Base-by-base conservation (phyloP, 2,329 filamentous ascomycete species). In the Arthrobotrys sinensis region DNA sequence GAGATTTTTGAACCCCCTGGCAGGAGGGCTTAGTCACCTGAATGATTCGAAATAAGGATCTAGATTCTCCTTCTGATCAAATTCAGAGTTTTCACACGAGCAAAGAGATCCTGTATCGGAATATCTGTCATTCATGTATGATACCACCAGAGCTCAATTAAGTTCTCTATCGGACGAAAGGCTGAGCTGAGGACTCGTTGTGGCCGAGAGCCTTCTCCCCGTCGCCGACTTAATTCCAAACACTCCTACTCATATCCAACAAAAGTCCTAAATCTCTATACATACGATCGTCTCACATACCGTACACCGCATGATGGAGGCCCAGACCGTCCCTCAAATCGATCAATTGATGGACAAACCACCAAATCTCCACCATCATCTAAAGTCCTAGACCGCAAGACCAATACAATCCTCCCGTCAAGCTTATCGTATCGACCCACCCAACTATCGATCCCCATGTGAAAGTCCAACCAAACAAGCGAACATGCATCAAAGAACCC, bases 11-110 rank as follows among this genome's bases (percentile, higher is more conserved):
- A 21, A 53, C 24, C 12, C 50, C 50, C 50, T 53, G 14, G 50
- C 24, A 6, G 12, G 8, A 38, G 16, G 32, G 52, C 52, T 57
- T 57, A 38, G 52, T 57, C 52, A 57, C n/a, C 6, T 57, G 32
- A 14, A 38, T 57, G 16, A 21, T 38, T 38, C 10, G 4, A 38
- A 21, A 57, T 38, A 16, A 21, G 11, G 32, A 5, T 38, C 52
- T 38, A 32, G 32, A 38, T 36, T 12, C 16, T 36, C 14, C 50
- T 14, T 28, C 12, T 6, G 11, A 11, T 28, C 6, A 1, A 48
- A 24, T 50, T 28, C 24, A 4, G 4, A 28, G 24, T 28, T 2
- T 28, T 28, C 24, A 28, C 24, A 28, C 24, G 24, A 4, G 24
- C n/a, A 4, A 28, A 28, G 24, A 28, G 24, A 4, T 4, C 24